Conservation (phyloP, 345 rosid genomes). For the Populus nigra region DNA sequence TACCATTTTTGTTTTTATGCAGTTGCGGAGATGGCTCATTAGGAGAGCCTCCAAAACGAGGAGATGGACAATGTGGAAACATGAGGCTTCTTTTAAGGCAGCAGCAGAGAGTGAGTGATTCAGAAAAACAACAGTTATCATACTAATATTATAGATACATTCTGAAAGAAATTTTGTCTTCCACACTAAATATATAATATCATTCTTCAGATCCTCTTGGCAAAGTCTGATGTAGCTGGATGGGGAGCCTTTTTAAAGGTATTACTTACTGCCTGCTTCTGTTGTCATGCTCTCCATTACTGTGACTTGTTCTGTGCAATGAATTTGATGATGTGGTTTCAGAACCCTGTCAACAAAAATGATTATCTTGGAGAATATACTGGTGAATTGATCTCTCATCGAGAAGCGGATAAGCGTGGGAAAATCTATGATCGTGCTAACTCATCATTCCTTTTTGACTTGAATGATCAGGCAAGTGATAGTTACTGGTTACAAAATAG, state of each 20-base stretch:
- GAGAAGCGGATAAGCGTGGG: conserved; percentile 97
- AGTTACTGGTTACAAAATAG: not conserved
- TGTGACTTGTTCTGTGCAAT: conserved; percentile 11
- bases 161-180: not conserved
- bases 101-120: conserved; percentile 63
- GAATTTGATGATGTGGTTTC: conserved; percentile 30
- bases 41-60: conserved; percentile 66
- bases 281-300: not conserved
- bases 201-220: conserved; percentile 70
- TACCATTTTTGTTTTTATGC: conserved; percentile 20
- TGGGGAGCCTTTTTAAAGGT: conserved; percentile 99
- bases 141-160: not conserved
- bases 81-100: conserved; percentile 78
- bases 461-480: conserved; percentile 89
- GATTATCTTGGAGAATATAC: conserved; percentile 99
- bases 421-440: conserved; percentile 96
- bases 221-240: conserved; percentile 91
- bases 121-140: not conserved
- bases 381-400: conserved; percentile 92
- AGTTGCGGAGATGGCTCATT: conserved; percentile 77
- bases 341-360: conserved; percentile 92
- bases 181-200: conserved; percentile 7
- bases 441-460: conserved; percentile 94
- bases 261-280: conserved; percentile 8
- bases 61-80: conserved; percentile 78